Evolutionary conservation across 2,329 filamentous ascomycete genomes (phyloP), one percentile per base, ranked within the genome.

Genomic region (Colletotrichum trifolii): DNA sequence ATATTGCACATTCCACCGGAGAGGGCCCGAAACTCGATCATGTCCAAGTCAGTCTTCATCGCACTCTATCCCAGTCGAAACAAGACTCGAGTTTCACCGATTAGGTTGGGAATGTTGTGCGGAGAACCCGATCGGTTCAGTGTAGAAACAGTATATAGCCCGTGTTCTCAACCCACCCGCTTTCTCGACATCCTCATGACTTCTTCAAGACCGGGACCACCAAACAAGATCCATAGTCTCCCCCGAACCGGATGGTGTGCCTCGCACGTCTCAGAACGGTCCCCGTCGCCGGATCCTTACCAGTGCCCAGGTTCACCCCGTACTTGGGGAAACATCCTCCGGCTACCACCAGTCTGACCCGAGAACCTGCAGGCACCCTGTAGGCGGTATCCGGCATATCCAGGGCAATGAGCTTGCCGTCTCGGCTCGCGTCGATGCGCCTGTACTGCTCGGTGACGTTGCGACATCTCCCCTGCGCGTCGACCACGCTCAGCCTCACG

Each of bases 401-500:
- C 38, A 57, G 1, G n/a, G 36, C 45, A 10, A 62, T 12, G 15
- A 50, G 10, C 3, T 17, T 45, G 2, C n/a, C 35, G 8, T 64
- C 42, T 2, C 8, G 54, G 43, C 33, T 53, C 8, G 36, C 64
- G 33, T 71, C 64, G 10, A 74, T 67, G 1, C 68, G 63, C 34
- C 56, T 54, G 40, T 67, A 73, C 12, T 43, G 62, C 43, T 73
- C 68, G 2, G 69, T 71, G 56, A 73, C 54, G 43, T 70, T 71
- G 8, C 61, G 61, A 3, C 72, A 74, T 2, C 56, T 40, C 6
- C 71, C 72, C 34, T 65, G 65, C 48, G 35, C 33, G 42, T 71
- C 66, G 6, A 74, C 70, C 33, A 71, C 70, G 46, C 68, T 69
- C 4, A 74, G 59, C 4, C 71, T 69, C 8, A 72, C 64, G 7